Evolutionary conservation across 805 yeast genomes (phyloP).

Genomic region (Gaillardinia entomophila): DNA sequence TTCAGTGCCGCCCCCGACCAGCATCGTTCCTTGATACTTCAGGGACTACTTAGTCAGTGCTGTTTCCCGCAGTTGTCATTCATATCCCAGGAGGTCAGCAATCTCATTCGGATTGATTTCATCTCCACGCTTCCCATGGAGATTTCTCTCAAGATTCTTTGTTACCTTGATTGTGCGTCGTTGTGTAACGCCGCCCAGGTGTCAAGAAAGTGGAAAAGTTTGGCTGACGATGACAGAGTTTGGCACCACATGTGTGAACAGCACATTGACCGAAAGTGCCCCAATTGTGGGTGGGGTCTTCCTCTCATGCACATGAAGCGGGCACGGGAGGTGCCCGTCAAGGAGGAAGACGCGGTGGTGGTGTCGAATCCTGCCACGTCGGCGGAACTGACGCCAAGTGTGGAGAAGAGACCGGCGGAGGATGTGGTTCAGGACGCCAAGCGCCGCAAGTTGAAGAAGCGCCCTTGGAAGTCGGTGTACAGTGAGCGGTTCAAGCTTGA

Average conservation of each 20-base stretch:
- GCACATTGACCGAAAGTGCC: conserved; percentile 95
- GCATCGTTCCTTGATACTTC: conserved; percentile 69
- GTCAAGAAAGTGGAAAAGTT: conserved; percentile 73
- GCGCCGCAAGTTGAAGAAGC: conserved; percentile 19
- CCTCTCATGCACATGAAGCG: conserved; percentile 89
- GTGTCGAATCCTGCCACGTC: too few relatives aligned
- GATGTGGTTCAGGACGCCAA: conserved; percentile 5
- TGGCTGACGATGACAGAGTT: conserved; percentile 94
- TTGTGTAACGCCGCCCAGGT: conserved; percentile 93
- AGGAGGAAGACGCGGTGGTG: too few relatives aligned
- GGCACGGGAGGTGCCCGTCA: conserved; percentile 42
- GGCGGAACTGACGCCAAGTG: too few relatives aligned
- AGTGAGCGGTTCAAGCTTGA: conserved; percentile 88
- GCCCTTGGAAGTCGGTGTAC: conserved; percentile 96
- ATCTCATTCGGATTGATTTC: conserved; percentile 82
- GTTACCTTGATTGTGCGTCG: conserved; percentile 90
- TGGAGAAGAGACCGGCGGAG: too few relatives aligned
- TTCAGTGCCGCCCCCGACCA: conserved; percentile 69
- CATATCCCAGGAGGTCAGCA: conserved; percentile 71
- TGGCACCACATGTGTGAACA: conserved; percentile 99
- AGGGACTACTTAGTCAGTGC: conserved; percentile 82
- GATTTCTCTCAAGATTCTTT: conserved; percentile 73
- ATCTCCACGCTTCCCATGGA: conserved; percentile 82
- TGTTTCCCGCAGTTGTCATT: conserved; percentile 94
- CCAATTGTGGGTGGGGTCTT: conserved; percentile 98